phyloP scores from a whole-genome alignment of 306 rosid genomes.

The Calophaca sinica region DNA sequence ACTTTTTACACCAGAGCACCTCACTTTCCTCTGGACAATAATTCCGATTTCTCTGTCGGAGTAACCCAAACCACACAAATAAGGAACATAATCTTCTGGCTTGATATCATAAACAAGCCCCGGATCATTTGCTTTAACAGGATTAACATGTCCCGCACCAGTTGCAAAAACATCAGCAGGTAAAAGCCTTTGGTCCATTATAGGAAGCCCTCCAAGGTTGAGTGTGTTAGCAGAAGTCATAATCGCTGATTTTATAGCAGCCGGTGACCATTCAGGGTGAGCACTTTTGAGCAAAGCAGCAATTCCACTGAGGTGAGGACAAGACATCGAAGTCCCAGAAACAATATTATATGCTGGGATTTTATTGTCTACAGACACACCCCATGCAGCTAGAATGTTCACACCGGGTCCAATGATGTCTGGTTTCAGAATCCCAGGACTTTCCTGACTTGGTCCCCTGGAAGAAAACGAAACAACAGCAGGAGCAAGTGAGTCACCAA shows the following conservation, averaged over 20 bases:
- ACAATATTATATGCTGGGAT: conserved; percentile 49
- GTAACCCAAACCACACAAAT: conserved; percentile 65
- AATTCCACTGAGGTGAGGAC: conserved; percentile 67
- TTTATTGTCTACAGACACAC: conserved; percentile 47
- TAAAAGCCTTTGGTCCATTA: conserved; percentile 47
- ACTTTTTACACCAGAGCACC: conserved; percentile 38
- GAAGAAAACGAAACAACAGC: conserved; percentile 59
- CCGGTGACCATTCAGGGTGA: conserved; percentile 75
- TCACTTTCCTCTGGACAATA: conserved; percentile 46
- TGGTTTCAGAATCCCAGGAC: conserved; percentile 65
- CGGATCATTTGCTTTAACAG: conserved; percentile 54
- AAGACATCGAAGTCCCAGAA: conserved; percentile 67
- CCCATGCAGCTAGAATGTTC: conserved; percentile 71
- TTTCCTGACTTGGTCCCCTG: conserved; percentile 61
- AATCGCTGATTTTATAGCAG: conserved; percentile 70
- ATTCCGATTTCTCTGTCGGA: conserved; percentile 42
- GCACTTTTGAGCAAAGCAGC: conserved; percentile 69
- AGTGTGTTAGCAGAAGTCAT: conserved; percentile 52
- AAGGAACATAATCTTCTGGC: conserved; percentile 58
- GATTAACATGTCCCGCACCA: conserved; percentile 74
- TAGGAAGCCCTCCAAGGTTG: conserved; percentile 52
- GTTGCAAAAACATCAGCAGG: conserved; percentile 62
- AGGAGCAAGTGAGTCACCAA: conserved; percentile 56
- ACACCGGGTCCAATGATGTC: conserved; percentile 66
- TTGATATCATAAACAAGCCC: conserved; percentile 61